A percentile compares a stretch with the other conserved stretches of the same genome.
phyloP scores from a whole-genome alignment of 331 rosid genomes.

The Acacia pycnantha region DNA sequence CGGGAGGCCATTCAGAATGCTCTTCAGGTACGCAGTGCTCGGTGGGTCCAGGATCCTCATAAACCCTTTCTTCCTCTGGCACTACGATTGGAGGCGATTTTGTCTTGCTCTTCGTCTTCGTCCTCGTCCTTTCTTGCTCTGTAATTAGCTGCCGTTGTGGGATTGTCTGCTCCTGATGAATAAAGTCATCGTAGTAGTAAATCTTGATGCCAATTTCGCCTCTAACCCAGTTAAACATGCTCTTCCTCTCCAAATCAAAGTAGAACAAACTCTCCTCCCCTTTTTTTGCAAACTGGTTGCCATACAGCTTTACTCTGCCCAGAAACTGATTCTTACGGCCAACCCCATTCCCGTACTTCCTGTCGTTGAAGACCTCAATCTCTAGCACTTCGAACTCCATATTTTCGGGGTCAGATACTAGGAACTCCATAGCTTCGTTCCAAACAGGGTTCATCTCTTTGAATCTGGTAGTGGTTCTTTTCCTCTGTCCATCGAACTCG shows the following conservation, averaged over 20 bases:
- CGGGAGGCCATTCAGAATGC: conserved; percentile 46
- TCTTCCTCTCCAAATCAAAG: conserved; percentile 56
- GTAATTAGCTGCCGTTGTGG: not conserved
- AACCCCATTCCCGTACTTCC: conserved; percentile 62
- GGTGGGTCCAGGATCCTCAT: conserved; percentile 40
- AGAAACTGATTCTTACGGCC: conserved; percentile 85
- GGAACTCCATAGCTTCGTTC: conserved; percentile 80
- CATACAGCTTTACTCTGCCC: conserved; percentile 82
- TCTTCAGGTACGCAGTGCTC: conserved; percentile 32
- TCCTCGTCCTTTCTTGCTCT: conserved; percentile 44
- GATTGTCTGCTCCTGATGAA: conserved; percentile 34
- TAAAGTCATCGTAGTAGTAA: conserved; percentile 68
- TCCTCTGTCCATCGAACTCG: conserved; percentile 81
- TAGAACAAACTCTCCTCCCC: conserved; percentile 70
- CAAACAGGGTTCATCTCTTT: conserved; percentile 79
- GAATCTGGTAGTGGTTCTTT: conserved; percentile 72
- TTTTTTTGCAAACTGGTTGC: conserved; percentile 59
- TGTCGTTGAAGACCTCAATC: conserved; percentile 82
- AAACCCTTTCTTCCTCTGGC: conserved; percentile 52
- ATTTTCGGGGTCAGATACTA: conserved; percentile 74
- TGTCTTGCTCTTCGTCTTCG: not conserved
- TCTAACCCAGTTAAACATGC: conserved; percentile 81
- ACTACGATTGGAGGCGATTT: conserved; percentile 14
- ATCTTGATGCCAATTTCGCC: conserved; percentile 86
- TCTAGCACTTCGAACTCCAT: conserved; percentile 90